A percentile compares a stretch with the other conserved stretches of the same genome.
These are phyloP conservation scores for Myxozyma monticola DNA, from an alignment of 805 yeast genomes.

Conservation along the genomic window DNA sequence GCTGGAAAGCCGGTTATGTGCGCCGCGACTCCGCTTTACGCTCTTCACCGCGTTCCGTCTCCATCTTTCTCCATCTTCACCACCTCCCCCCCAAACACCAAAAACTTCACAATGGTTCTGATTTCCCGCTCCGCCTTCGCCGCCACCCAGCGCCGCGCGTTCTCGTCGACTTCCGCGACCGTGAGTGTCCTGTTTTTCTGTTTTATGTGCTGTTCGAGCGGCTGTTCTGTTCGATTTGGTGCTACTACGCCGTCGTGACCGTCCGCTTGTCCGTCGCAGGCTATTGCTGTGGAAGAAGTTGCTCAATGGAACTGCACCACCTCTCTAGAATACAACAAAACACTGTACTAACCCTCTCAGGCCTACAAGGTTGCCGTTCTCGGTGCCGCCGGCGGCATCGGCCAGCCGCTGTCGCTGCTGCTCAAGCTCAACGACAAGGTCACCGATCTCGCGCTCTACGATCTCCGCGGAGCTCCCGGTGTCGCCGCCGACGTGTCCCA, in stretches of 20 bases:
- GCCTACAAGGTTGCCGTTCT: conserved; percentile 71
- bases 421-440: conserved; percentile 87
- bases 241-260: not conserved
- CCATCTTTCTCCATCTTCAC: no score
- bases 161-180: conserved; percentile 29
- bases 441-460: conserved; percentile 81
- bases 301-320: no score
- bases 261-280: no score
- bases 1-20: no score
- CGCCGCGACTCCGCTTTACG: no score
- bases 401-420: conserved; percentile 81
- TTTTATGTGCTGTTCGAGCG: no score
- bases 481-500: conserved; percentile 96
- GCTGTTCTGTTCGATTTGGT: not conserved
- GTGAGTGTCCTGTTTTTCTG: conserved; percentile 11
- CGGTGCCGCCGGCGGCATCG: conserved; percentile 91
- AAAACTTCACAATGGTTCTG: no score
- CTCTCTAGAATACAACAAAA: no score
- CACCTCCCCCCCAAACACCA: no score
- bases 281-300: no score
- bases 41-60: no score
- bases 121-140: conserved; percentile 25
- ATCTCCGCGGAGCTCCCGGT: conserved; percentile 90
- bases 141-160: conserved; percentile 30
- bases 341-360: conserved; percentile 1